phyloP scores from a whole-genome alignment of 192 early-diverging fungal species.

The Umbelopsis isabellina region DNA sequence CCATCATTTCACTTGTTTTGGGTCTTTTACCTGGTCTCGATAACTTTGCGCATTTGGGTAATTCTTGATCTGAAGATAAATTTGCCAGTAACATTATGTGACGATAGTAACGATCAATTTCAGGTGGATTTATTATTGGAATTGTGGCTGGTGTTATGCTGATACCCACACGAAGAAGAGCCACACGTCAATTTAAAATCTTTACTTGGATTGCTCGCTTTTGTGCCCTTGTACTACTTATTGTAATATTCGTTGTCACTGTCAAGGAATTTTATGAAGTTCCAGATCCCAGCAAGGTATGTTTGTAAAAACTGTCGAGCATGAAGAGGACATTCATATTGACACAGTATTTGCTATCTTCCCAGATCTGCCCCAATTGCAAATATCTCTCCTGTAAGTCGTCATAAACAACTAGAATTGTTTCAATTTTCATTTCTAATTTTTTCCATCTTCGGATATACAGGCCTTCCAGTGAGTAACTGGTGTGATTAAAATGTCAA shows the following conservation, averaged over 20 bases:
- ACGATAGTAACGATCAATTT: not conserved
- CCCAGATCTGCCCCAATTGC: conserved; percentile 61
- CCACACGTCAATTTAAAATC: conserved; percentile 31
- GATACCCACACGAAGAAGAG: conserved; percentile 1
- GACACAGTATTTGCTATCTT: conserved; percentile 1
- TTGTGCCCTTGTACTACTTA: conserved; percentile 42
- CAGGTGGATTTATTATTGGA: conserved; percentile 24
- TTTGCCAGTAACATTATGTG: no score
- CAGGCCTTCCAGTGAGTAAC: conserved; percentile 44
- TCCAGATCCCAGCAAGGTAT: conserved; percentile 25
- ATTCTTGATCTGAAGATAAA: no score
- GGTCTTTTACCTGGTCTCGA: conserved; percentile 80
- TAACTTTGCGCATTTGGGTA: conserved; percentile 83
- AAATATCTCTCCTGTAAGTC: conserved; percentile 55
- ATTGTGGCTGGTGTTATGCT: conserved; percentile 21
- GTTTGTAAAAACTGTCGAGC: not conserved
- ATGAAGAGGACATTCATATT: not conserved
- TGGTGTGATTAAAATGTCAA: conserved; percentile 52
- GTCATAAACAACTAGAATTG: no score
- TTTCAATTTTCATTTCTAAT: not conserved
- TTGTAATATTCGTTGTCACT: conserved; percentile 45
- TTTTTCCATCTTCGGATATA: conserved; percentile 15
- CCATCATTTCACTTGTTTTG: conserved; percentile 67
- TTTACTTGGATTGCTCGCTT: conserved; percentile 41
- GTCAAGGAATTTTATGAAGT: conserved; percentile 55